These are phyloP conservation scores for Grigorovia humatica DNA, from an alignment of 805 yeast species.

Conservation along the genomic window DNA sequence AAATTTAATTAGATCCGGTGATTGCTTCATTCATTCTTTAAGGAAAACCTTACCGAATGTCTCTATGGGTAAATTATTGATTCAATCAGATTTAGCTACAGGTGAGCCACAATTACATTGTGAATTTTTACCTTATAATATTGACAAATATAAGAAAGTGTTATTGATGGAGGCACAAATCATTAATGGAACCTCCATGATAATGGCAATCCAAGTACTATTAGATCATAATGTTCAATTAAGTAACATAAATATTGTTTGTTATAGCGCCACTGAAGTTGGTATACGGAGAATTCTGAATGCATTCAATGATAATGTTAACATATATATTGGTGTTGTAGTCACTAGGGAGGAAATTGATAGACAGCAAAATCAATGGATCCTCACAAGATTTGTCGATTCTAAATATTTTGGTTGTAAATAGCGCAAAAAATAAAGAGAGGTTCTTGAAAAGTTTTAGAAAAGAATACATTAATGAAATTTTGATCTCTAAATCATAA, in stretches of 20 bases:
- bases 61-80: conserved; percentile 69
- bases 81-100: conserved; percentile 78
- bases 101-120: conserved; percentile 92
- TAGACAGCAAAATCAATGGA: conserved; percentile 40
- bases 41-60: conserved; percentile 70
- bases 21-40: conserved; percentile 75
- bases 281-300: conserved; percentile 63
- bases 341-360: conserved; percentile 40
- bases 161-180: conserved; percentile 79
- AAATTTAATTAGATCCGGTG: conserved; percentile 82
- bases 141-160: conserved; percentile 32
- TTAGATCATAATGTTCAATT: conserved; percentile 65
- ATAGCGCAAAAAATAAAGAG: conserved; percentile 2
- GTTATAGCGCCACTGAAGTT: conserved; percentile 66
- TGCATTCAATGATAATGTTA: conserved; percentile 58
- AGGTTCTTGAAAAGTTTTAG: no score
- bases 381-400: conserved; percentile 62
- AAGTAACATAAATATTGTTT: conserved; percentile 54
- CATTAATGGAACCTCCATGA: conserved; percentile 85
- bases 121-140: conserved; percentile 51
- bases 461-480: no score
- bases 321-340: conserved; percentile 58
- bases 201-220: conserved; percentile 86
- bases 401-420: conserved; percentile 59
- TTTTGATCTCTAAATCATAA: neutral